These are phyloP conservation scores for Annulohypoxylon stygium DNA, from an alignment of 495 filamentous ascomycete species.

Conservation along the genomic window DNA sequence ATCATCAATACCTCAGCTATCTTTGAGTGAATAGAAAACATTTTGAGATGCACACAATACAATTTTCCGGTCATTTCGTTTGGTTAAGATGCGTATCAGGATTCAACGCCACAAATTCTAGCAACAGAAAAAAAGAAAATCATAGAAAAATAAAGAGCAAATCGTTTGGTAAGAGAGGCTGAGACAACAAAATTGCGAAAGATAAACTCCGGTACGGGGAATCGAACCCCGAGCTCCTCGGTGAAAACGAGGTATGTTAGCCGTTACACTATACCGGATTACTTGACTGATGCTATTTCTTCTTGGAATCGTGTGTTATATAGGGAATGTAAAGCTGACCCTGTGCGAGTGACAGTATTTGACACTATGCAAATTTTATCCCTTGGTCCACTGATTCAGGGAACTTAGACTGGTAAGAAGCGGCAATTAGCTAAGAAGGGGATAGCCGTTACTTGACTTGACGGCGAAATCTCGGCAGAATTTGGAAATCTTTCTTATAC, in stretches of 20 bases:
- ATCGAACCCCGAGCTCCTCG: conserved; percentile 66
- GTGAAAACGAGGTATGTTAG: conserved; percentile 53
- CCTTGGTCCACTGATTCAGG: neutral
- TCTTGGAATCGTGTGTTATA: neutral
- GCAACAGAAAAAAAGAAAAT: neutral
- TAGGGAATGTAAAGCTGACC: neutral
- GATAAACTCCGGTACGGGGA: conserved; percentile 62
- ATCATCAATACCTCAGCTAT: too few species aligned
- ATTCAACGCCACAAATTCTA: too few species aligned
- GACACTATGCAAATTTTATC: neutral
- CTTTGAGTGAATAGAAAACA: too few species aligned
- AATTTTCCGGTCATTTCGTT: too few species aligned
- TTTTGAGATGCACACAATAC: too few species aligned
- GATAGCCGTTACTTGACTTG: neutral
- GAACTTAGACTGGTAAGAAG: neutral
- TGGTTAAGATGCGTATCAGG: too few species aligned
- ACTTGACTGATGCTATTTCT: neutral
- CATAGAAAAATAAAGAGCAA: neutral
- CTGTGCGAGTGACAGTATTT: neutral
- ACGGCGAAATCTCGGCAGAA: conserved; percentile 9
- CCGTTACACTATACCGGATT: conserved; percentile 51
- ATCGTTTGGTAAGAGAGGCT: neutral
- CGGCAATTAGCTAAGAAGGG: neutral
- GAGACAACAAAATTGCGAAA: conserved; percentile 17
- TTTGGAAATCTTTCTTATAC: neutral